These are phyloP conservation scores for Gracilaria domingensis DNA, from an alignment of 23 red algal genomes.

Conservation along the genomic window DNA sequence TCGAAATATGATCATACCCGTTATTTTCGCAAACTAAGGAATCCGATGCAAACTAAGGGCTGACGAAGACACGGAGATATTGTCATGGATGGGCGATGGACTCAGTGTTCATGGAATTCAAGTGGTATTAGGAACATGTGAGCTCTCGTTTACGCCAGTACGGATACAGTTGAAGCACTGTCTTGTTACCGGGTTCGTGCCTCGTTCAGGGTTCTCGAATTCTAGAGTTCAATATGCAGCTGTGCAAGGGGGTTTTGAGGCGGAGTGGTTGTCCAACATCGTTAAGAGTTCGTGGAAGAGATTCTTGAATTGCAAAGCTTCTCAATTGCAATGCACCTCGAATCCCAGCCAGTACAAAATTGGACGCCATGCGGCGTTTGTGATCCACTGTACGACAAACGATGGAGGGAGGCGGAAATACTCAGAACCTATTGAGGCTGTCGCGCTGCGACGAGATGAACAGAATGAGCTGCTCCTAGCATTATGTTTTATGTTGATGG, in stretches of 20 bases:
- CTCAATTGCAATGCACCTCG: too few relatives aligned
- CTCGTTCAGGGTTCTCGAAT: slow-evolving; percentile 13
- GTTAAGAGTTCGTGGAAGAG: slow-evolving; percentile 28
- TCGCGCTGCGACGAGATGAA: background rate
- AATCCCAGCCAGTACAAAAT: background rate
- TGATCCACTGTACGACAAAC: background rate
- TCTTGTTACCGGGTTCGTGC: slow-evolving; percentile 21
- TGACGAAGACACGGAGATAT: background rate
- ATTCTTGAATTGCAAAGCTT: slow-evolving; percentile 9
- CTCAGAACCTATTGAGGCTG: background rate
- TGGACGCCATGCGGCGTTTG: slow-evolving; percentile 25
- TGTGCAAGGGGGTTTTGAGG: background rate
- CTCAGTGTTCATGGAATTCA: slow-evolving; percentile 17
- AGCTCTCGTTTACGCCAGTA: background rate
- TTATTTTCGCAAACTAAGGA: slow-evolving; percentile 46
- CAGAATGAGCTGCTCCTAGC: background rate
- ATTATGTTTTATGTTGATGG: background rate
- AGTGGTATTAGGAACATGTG: slow-evolving; percentile 2
- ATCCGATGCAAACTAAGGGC: background rate
- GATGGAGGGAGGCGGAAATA: background rate
- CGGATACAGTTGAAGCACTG: background rate
- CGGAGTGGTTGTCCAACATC: background rate
- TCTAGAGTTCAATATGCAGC: slow-evolving; percentile 23
- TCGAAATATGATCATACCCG: background rate
- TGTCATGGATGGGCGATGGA: background rate